phyloP scores from a whole-genome alignment of 306 rosid species.

The Amphicarpaea edgeworthii region DNA sequence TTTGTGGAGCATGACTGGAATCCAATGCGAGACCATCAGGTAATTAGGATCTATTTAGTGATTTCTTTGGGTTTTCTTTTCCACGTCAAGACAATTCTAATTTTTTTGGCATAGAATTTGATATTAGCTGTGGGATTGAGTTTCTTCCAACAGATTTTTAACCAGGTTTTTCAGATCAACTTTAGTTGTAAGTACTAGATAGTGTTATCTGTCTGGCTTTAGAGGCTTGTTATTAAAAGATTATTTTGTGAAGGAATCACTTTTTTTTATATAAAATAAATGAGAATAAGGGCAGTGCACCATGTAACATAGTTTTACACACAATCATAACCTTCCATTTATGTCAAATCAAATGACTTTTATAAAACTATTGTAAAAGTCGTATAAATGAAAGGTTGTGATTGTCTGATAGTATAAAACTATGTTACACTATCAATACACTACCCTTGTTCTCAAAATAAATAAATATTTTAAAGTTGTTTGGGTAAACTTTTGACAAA shows the following conservation, averaged over 20 bases:
- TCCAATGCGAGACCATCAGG: constrained; percentile 99
- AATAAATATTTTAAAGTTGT: constrained; percentile 9
- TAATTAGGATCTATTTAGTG: constrained; percentile 43
- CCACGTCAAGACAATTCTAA: not conserved
- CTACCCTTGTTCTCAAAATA: no score
- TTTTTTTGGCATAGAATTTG: constrained; percentile 36
- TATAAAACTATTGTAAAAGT: no score
- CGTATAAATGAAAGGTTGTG: no score
- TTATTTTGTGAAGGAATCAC: not conserved
- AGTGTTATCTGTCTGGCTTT: constrained; percentile 6
- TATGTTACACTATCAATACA: no score
- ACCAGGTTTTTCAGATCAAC: constrained; percentile 21
- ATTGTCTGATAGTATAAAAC: no score
- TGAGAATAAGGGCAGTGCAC: no score
- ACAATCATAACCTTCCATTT: no score
- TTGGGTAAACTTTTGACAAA: not conserved
- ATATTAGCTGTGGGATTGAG: constrained; percentile 6
- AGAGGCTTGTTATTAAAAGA: not conserved
- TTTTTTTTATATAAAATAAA: not conserved
- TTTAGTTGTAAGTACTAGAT: constrained; percentile 21
- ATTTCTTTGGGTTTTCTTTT: constrained; percentile 35
- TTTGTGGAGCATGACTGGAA: constrained; percentile 99
- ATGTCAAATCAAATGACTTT: no score
- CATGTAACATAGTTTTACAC: no score
- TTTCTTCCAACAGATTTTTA: constrained; percentile 3